These are phyloP conservation scores for Mortierella sp. DNA, from an alignment of 371 early-diverging fungal genomes.

Conservation along the genomic window DNA sequence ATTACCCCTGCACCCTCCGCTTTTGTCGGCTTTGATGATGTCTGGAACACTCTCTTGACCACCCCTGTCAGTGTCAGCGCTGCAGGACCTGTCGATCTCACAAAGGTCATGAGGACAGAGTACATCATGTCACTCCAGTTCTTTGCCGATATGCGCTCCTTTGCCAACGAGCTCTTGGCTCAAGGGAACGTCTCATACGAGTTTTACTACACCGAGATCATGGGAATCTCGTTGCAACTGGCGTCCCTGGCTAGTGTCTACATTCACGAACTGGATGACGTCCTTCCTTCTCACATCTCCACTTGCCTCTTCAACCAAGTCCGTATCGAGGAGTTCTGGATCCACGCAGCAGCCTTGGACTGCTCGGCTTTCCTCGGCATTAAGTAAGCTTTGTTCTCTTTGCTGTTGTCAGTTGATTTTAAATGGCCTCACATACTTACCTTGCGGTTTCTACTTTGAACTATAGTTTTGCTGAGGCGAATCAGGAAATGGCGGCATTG, in stretches of 20 bases:
- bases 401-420: slow-evolving; percentile 49
- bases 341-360: slow-evolving; percentile 70
- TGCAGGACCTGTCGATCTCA: slow-evolving; percentile 50
- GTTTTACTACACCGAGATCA: slow-evolving; percentile 74
- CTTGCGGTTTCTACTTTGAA: slow-evolving; percentile 71
- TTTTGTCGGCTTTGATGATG: slow-evolving; percentile 55
- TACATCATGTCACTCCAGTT: slow-evolving; percentile 73
- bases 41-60: slow-evolving; percentile 63
- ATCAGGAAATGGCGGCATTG: slow-evolving; percentile 64
- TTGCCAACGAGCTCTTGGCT: slow-evolving; percentile 60
- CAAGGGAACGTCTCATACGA: slow-evolving; percentile 66
- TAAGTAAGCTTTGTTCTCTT: slow-evolving; percentile 30
- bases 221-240: slow-evolving; percentile 69
- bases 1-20: not conserved
- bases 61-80: slow-evolving; percentile 36
- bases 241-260: slow-evolving; percentile 70
- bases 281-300: slow-evolving; percentile 67
- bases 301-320: slow-evolving; percentile 67
- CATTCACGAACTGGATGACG: slow-evolving; percentile 76
- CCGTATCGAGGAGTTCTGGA: slow-evolving; percentile 63
- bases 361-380: slow-evolving; percentile 68
- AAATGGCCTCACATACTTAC: slow-evolving; percentile 64
- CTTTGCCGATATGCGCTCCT: slow-evolving; percentile 68
- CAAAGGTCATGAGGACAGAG: slow-evolving; percentile 64
- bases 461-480: slow-evolving; percentile 62